A percentile compares a stretch with the other conserved stretches of the same genome.
These are phyloP conservation scores for Stagonosporopsis rhizophila DNA, from an alignment of 2,329 filamentous ascomycete species.

Conservation along the genomic window DNA sequence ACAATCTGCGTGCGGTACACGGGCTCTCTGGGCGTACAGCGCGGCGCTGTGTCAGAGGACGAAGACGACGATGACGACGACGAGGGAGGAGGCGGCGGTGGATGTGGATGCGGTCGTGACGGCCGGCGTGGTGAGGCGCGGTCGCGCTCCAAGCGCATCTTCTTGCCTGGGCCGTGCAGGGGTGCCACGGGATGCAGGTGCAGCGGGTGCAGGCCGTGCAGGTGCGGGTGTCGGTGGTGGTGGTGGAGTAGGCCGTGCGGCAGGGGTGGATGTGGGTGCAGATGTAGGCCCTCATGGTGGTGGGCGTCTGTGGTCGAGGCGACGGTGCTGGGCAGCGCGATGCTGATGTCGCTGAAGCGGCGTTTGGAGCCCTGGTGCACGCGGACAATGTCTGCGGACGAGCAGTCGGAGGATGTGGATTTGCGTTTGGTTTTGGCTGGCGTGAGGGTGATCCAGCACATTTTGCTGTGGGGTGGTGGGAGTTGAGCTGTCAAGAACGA, in stretches of 20 bases:
- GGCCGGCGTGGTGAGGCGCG: not conserved
- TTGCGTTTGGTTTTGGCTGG: conserved; percentile 31
- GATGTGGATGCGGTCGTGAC: conserved; percentile 27
- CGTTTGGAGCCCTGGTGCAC: conserved; percentile 30
- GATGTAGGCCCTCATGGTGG: conserved; percentile 12
- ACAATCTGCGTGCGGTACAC: conserved; percentile 43
- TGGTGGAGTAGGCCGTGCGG: conserved; percentile 24
- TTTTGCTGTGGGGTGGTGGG: conserved; percentile 23
- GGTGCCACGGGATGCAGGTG: conserved; percentile 35
- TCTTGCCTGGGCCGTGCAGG: conserved; percentile 29
- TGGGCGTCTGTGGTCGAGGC: conserved; percentile 2
- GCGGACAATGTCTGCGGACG: conserved; percentile 37
- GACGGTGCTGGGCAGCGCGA: conserved; percentile 30
- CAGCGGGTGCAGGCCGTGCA: conserved; percentile 34
- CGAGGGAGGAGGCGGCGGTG: conserved; percentile 8
- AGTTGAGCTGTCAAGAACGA: conserved; percentile 17
- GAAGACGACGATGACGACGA: conserved; percentile 8
- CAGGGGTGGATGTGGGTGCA: conserved; percentile 21
- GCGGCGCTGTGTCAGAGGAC: conserved; percentile 11
- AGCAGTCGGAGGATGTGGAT: conserved; percentile 11
- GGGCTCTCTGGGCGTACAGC: conserved; percentile 25
- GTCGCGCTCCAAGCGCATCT: not conserved
- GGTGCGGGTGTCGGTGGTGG: conserved; percentile 27
- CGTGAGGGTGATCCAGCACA: conserved; percentile 46
- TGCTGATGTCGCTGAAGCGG: conserved; percentile 32